Percentiles rank a stretch among this genome's conserved stretches.
Evolutionary conservation across 2,329 filamentous ascomycete genomes (phyloP).

Genomic region (Macrophomina phaseolina): DNA sequence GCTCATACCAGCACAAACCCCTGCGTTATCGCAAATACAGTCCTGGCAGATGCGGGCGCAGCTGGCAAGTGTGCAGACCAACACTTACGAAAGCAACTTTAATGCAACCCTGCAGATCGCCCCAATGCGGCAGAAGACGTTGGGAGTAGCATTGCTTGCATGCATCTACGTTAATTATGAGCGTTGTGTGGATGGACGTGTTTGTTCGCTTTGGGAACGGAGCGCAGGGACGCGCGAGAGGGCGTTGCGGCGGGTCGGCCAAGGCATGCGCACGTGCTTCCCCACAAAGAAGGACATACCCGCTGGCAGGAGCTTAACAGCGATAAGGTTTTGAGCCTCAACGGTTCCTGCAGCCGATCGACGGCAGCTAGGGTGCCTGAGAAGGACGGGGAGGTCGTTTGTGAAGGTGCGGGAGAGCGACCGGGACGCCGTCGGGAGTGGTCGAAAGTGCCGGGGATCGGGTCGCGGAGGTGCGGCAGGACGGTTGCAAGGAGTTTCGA

Average conservation of each 20-base stretch:
- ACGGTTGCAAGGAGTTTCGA: slow-evolving; percentile 1
- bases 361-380: slow-evolving; percentile 30
- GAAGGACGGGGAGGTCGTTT: slow-evolving; percentile 23
- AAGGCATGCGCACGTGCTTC: slow-evolving; percentile 30
- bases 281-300: slow-evolving; percentile 29
- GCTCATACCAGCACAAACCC: not conserved
- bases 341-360: slow-evolving; percentile 33
- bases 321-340: slow-evolving; percentile 32
- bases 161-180: not conserved
- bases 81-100: not conserved
- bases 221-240: slow-evolving; percentile 23
- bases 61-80: not conserved
- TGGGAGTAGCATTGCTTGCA: not conserved
- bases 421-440: not conserved
- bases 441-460: slow-evolving; percentile 9
- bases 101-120: not conserved
- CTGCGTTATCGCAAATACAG: not conserved
- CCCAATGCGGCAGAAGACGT: not conserved
- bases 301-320: slow-evolving; percentile 29
- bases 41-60: not conserved
- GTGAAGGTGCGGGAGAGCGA: slow-evolving; percentile 1
- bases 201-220: slow-evolving; percentile 15
- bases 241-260: slow-evolving; percentile 26
- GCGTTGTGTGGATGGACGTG: not conserved
- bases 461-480: slow-evolving; percentile 26